A percentile compares a stretch with the other conserved stretches of the same genome.
phyloP scores from a whole-genome alignment of 257 asterid genomes.

The Lavandula angustifolia region DNA sequence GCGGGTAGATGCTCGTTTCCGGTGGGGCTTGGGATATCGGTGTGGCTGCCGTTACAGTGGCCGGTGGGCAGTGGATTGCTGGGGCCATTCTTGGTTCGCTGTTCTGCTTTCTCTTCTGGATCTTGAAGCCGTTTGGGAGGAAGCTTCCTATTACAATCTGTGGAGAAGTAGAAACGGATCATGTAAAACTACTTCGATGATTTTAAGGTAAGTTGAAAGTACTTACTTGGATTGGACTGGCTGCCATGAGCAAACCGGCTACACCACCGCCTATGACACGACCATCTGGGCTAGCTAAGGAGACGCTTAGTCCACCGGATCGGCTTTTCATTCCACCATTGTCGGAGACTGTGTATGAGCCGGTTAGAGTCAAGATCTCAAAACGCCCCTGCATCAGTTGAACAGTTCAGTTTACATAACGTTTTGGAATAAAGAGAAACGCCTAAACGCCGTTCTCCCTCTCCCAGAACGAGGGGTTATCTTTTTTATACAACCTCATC shows the following conservation, averaged over 20 bases:
- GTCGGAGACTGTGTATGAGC: conserved; percentile 73
- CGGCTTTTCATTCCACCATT: conserved; percentile 64
- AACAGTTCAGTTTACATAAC: neutral
- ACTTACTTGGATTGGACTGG: conserved; percentile 82
- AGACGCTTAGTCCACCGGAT: conserved; percentile 82
- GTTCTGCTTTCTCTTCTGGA: conserved; percentile 47
- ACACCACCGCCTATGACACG: conserved; percentile 95
- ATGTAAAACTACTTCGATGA: too few species aligned
- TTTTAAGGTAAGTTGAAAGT: neutral
- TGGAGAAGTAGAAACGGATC: neutral
- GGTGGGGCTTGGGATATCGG: conserved; percentile 72
- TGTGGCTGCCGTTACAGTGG: conserved; percentile 49
- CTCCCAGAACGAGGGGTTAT: too few species aligned
- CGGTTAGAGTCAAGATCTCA: conserved; percentile 79
- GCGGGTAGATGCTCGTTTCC: conserved; percentile 31
- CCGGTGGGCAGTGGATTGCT: conserved; percentile 40
- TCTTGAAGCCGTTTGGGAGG: conserved; percentile 48
- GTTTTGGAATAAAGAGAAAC: too few species aligned
- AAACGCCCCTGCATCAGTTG: conserved; percentile 79
- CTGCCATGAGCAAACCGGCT: conserved; percentile 84
- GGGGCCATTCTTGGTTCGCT: conserved; percentile 44
- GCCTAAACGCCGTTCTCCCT: too few species aligned
- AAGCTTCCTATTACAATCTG: conserved; percentile 85
- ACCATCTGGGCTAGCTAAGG: conserved; percentile 89
- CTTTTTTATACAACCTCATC: too few species aligned